Conservation (phyloP, 768 basidiomycete species). For the Suillus ampliporus region DNA sequence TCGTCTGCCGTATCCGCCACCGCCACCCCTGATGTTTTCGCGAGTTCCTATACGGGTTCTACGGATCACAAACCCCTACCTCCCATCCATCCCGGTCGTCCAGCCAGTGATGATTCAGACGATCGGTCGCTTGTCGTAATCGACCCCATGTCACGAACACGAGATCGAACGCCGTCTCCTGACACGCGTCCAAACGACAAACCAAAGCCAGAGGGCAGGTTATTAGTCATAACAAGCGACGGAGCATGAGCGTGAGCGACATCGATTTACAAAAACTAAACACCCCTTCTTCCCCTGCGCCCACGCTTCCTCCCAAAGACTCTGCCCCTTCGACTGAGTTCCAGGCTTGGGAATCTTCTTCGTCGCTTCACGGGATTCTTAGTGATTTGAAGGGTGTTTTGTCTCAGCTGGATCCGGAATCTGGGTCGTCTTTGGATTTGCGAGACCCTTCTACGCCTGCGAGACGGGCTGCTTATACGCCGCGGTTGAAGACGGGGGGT, state of each 20-base stretch:
- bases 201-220: conserved; percentile 30
- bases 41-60: conserved; percentile 36
- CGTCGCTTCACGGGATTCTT: conserved; percentile 64
- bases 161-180: conserved; percentile 38
- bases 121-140: conserved; percentile 64
- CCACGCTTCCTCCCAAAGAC: conserved; percentile 43
- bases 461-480: conserved; percentile 45
- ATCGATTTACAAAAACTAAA: conserved; percentile 57
- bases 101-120: conserved; percentile 50
- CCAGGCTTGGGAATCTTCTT: conserved; percentile 46
- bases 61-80: conserved; percentile 68
- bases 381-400: conserved; percentile 78
- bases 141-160: conserved; percentile 50
- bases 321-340: conserved; percentile 26
- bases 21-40: conserved; percentile 59
- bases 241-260: conserved; percentile 78
- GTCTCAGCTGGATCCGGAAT: conserved; percentile 64
- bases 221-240: conserved; percentile 51
- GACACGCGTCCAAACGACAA: conserved; percentile 35
- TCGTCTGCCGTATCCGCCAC: conserved; percentile 49
- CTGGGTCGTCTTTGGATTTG: conserved; percentile 60
- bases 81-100: conserved; percentile 50
- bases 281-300: conserved; percentile 41
- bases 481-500: conserved; percentile 44
- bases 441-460: conserved; percentile 67